phyloP scores from a whole-genome alignment of 345 rosid genomes.

The Linum lewisii region DNA sequence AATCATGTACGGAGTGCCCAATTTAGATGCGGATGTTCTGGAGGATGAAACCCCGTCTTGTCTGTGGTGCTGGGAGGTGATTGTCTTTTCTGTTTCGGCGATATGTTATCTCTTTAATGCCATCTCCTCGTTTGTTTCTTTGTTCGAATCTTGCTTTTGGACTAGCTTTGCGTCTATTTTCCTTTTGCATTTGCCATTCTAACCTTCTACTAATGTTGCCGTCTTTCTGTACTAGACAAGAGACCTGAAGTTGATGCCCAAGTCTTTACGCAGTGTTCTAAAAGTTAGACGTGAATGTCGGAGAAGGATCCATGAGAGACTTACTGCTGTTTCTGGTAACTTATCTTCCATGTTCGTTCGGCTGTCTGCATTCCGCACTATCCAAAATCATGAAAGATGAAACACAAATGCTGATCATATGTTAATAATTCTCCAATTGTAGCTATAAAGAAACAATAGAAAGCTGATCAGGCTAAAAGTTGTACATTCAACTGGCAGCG shows the following conservation, averaged over 20 bases:
- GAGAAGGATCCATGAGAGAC: slow-evolving; percentile 75
- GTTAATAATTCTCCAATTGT: no score
- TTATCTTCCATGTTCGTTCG: background rate
- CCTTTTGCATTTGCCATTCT: background rate
- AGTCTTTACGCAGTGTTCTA: slow-evolving; percentile 36
- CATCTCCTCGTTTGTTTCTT: background rate
- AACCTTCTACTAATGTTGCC: background rate
- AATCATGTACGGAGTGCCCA: slow-evolving; percentile 56
- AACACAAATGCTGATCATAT: no score
- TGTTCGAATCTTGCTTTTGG: background rate
- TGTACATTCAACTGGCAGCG: no score
- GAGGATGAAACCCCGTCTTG: slow-evolving; percentile 53
- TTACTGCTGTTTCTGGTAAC: slow-evolving; percentile 62
- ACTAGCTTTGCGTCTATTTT: background rate
- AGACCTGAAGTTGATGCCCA: slow-evolving; percentile 64
- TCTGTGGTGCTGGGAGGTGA: slow-evolving; percentile 99
- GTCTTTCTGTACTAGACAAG: slow-evolving; percentile 37
- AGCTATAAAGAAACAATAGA: background rate
- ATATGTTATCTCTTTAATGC: background rate
- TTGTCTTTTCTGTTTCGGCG: no score
- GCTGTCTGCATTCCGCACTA: background rate
- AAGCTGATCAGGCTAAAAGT: background rate
- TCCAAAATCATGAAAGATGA: background rate
- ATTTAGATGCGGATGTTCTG: slow-evolving; percentile 68
- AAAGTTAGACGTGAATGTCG: slow-evolving; percentile 64